Conservation (phyloP, 2,329 filamentous ascomycete genomes). For the Pestalotiopsis sp. region DNA sequence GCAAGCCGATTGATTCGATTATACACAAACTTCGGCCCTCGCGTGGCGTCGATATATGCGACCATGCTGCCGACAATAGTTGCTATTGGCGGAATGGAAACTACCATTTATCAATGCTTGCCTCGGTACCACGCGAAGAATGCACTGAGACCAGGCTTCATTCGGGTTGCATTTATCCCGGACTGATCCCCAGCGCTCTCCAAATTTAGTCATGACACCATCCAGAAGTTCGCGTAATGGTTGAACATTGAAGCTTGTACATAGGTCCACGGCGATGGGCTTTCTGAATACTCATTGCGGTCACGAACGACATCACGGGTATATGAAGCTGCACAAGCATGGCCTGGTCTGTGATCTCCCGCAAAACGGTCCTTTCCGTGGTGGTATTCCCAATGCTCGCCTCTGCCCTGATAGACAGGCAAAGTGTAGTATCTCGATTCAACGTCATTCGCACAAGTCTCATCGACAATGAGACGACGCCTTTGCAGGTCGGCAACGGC, state of each 20-base stretch:
- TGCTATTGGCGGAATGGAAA: slow-evolving; percentile 5
- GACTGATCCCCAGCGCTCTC: not conserved
- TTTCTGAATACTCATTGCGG: not conserved
- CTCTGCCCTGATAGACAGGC: slow-evolving; percentile 16
- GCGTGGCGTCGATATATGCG: not conserved
- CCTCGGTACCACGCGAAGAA: not conserved
- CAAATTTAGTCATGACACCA: not conserved
- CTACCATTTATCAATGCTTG: no score
- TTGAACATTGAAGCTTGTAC: not conserved
- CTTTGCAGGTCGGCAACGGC: slow-evolving; percentile 30
- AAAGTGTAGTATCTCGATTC: slow-evolving; percentile 22
- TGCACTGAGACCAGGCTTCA: not conserved
- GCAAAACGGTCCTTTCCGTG: not conserved
- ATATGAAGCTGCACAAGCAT: not conserved
- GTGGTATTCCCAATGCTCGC: not conserved
- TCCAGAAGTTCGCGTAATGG: not conserved
- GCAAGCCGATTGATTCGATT: no score
- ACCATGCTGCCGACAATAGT: not conserved
- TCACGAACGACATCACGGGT: not conserved
- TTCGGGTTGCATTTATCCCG: slow-evolving; percentile 10
- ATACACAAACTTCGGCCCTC: not conserved
- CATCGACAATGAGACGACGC: slow-evolving; percentile 27
- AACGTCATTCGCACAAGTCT: slow-evolving; percentile 24
- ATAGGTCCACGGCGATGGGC: not conserved
- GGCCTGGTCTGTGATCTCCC: not conserved